Conservation (phyloP, 768 basidiomycete genomes). For the Macrocybe gigantea region DNA sequence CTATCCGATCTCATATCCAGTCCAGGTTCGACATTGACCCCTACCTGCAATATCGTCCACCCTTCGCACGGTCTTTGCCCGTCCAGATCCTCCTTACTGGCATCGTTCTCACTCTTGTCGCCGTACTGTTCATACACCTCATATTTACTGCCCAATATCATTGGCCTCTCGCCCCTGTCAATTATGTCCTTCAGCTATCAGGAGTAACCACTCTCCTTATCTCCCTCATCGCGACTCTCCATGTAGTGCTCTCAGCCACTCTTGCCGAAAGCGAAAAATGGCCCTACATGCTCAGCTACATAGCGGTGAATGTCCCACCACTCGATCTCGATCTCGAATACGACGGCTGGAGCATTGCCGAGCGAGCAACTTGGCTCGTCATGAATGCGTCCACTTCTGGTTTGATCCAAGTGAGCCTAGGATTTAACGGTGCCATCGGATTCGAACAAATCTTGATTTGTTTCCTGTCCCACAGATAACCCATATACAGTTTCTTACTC, state of each 20-base stretch:
- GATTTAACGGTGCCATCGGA: slow-evolving; percentile 24
- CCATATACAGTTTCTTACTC: slow-evolving; percentile 95
- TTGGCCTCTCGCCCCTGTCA: slow-evolving; percentile 87
- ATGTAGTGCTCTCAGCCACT: slow-evolving; percentile 61
- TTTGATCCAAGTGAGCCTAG: slow-evolving; percentile 61
- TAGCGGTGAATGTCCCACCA: slow-evolving; percentile 76
- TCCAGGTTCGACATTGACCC: slow-evolving; percentile 50
- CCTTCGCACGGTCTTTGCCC: slow-evolving; percentile 83
- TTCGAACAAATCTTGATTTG: not conserved
- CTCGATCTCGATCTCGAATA: slow-evolving; percentile 23
- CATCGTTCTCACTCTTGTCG: slow-evolving; percentile 77
- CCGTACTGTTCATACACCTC: slow-evolving; percentile 86
- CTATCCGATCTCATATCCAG: not conserved
- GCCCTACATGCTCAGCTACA: slow-evolving; percentile 96
- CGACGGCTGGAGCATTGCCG: slow-evolving; percentile 53
- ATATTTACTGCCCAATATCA: slow-evolving; percentile 96
- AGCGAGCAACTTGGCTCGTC: slow-evolving; percentile 75
- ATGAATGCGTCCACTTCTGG: slow-evolving; percentile 84
- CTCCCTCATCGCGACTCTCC: slow-evolving; percentile 70
- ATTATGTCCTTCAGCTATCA: slow-evolving; percentile 85
- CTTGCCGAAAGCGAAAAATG: slow-evolving; percentile 63
- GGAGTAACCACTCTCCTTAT: slow-evolving; percentile 78
- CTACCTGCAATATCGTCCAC: slow-evolving; percentile 70
- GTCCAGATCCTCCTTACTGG: slow-evolving; percentile 86
- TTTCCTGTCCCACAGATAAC: slow-evolving; percentile 56